Conservation (phyloP, 2,329 filamentous ascomycete species). For the Leptosphaerulina australis region DNA sequence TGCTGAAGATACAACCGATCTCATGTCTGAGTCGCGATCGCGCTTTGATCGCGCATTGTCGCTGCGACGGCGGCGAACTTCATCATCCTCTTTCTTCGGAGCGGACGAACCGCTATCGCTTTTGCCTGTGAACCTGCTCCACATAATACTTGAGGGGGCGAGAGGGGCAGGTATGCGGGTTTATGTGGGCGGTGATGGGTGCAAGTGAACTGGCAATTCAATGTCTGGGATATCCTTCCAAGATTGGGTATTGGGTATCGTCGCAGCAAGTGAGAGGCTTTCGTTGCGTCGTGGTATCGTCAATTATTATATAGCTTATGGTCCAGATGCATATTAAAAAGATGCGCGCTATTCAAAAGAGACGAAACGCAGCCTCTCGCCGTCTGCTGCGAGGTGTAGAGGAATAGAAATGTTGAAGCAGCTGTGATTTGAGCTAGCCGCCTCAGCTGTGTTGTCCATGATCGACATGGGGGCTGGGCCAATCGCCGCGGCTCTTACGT, state of each 20-base stretch:
- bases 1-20: slow-evolving; percentile 45
- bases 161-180: slow-evolving; percentile 20
- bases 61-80: slow-evolving; percentile 34
- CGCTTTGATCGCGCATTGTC: slow-evolving; percentile 42
- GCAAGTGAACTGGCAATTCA: slow-evolving; percentile 21
- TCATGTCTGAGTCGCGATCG: slow-evolving; percentile 35
- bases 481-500: background rate
- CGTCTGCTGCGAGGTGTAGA: background rate
- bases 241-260: slow-evolving; percentile 34
- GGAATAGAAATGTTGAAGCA: background rate
- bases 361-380: slow-evolving; percentile 6
- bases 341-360: slow-evolving; percentile 18
- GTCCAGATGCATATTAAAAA: slow-evolving; percentile 16
- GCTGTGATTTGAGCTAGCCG: slow-evolving; percentile 12
- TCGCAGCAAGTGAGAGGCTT: slow-evolving; percentile 28
- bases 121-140: slow-evolving; percentile 48
- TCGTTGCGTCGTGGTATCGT: slow-evolving; percentile 39
- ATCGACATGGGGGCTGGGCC: slow-evolving; percentile 14
- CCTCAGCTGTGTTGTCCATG: slow-evolving; percentile 14
- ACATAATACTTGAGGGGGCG: slow-evolving; percentile 39
- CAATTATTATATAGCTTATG: slow-evolving; percentile 23
- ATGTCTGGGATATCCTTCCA: slow-evolving; percentile 14
- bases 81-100: slow-evolving; percentile 34
- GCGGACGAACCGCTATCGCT: slow-evolving; percentile 42
- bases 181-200: slow-evolving; percentile 30